Evolutionary conservation across 208 protist genomes (phyloP).

Genomic region (Acanthamoeba divionensis): DNA sequence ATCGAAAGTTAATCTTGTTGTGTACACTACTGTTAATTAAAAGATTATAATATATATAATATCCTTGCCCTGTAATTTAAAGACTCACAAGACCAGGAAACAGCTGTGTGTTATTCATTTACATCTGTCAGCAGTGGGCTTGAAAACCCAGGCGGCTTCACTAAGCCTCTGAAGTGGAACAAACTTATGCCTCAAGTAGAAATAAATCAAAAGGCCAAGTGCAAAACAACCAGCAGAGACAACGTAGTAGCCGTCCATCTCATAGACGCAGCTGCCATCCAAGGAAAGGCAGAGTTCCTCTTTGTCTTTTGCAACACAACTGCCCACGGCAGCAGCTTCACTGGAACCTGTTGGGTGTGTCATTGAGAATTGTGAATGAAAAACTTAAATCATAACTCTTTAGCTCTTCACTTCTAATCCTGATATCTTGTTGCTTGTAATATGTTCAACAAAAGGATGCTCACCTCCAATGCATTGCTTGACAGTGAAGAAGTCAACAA

Average conservation of each 20-base stretch:
- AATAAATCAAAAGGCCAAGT: background rate
- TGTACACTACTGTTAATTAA: too few relatives aligned
- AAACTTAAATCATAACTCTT: too few relatives aligned
- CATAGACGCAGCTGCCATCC: background rate
- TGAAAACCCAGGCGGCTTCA: background rate
- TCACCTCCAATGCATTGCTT: background rate
- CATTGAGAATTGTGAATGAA: too few relatives aligned
- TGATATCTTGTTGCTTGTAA: too few relatives aligned
- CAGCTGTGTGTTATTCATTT: too few relatives aligned
- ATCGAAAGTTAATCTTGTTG: too few relatives aligned
- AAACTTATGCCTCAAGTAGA: background rate
- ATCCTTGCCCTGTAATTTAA: too few relatives aligned
- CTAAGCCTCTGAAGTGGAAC: background rate
- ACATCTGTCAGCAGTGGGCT: background rate
- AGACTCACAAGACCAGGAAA: too few relatives aligned
- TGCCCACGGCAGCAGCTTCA: background rate
- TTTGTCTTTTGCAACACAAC: constrained; percentile 15
- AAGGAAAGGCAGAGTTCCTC: background rate
- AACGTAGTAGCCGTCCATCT: constrained; percentile 10
- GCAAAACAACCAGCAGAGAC: constrained; percentile 15
- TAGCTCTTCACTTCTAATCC: too few relatives aligned
- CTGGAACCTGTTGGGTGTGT: too few relatives aligned
- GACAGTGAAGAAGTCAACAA: constrained; percentile 35
- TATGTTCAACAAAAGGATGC: too few relatives aligned
- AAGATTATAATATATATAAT: too few relatives aligned